Evolutionary conservation across 306 rosid genomes (phyloP).

Genomic region (Hylodesmum podocarpum): DNA sequence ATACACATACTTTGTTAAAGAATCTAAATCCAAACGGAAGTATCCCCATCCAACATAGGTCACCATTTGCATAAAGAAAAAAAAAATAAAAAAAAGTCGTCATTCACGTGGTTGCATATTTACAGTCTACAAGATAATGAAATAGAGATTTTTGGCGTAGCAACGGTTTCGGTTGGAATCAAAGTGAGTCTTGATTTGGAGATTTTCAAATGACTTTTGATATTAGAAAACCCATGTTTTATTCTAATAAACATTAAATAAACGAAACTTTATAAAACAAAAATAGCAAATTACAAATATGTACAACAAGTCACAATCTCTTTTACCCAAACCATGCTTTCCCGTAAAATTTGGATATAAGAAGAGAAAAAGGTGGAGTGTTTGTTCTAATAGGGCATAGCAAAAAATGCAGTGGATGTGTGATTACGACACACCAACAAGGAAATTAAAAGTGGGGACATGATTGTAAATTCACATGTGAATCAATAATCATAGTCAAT

Average conservation of each 20-base stretch:
- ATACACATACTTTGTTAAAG: background rate
- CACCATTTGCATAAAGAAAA: too few relatives aligned
- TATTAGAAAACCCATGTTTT: background rate
- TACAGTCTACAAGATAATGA: background rate
- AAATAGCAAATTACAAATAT: background rate
- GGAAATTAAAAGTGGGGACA: background rate
- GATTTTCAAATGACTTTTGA: background rate
- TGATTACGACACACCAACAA: slow-evolving; percentile 4
- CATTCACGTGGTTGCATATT: background rate
- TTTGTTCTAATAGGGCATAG: background rate
- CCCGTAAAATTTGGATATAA: background rate
- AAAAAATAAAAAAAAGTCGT: too few relatives aligned
- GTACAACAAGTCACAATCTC: background rate
- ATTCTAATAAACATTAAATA: background rate
- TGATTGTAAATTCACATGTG: background rate
- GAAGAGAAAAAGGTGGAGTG: background rate
- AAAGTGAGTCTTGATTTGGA: background rate
- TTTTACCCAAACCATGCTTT: background rate
- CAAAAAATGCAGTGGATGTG: background rate
- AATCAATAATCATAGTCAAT: background rate
- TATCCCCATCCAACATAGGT: background rate
- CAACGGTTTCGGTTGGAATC: background rate
- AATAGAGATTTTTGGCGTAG: background rate
- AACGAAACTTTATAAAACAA: background rate
- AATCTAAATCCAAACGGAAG: background rate